phyloP scores from a whole-genome alignment of 352 stramenopile species.

The Globisporangium cederbergense region DNA sequence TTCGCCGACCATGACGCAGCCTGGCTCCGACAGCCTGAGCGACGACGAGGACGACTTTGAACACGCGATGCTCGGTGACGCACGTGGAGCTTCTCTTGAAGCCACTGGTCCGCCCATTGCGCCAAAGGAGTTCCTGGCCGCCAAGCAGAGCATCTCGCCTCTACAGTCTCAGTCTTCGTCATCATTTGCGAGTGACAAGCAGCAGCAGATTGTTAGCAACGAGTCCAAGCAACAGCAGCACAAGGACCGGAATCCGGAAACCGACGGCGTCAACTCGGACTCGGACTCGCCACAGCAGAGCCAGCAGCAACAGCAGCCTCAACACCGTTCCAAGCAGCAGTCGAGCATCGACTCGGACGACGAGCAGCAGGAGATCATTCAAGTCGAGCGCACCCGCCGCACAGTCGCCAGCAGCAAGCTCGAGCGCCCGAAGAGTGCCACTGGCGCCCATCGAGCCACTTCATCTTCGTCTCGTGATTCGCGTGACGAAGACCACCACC shows the following conservation, averaged over 20 bases:
- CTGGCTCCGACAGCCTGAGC: slow-evolving; percentile 12
- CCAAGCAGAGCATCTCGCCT: not conserved
- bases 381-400: slow-evolving; percentile 35
- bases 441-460: slow-evolving; percentile 14
- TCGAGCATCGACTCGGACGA: slow-evolving; percentile 36
- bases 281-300: slow-evolving; percentile 27
- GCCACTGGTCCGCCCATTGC: slow-evolving; percentile 4
- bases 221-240: slow-evolving; percentile 5
- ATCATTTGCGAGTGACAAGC: not conserved
- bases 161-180: not conserved
- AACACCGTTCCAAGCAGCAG: slow-evolving; percentile 19
- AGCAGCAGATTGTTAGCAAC: not conserved
- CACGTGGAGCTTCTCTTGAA: not conserved
- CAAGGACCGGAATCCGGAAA: slow-evolving; percentile 34
- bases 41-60: slow-evolving; percentile 17
- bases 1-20: slow-evolving; percentile 6
- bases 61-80: not conserved
- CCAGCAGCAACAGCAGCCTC: slow-evolving; percentile 16
- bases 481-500: slow-evolving; percentile 30
- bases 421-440: slow-evolving; percentile 45
- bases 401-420: slow-evolving; percentile 26
- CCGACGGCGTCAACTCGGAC: slow-evolving; percentile 33
- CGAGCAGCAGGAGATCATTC: slow-evolving; percentile 34
- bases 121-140: slow-evolving; percentile 14
- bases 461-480: slow-evolving; percentile 19